phyloP scores from a whole-genome alignment of 75 land plant species.

The Isoetes taiwanensis region DNA sequence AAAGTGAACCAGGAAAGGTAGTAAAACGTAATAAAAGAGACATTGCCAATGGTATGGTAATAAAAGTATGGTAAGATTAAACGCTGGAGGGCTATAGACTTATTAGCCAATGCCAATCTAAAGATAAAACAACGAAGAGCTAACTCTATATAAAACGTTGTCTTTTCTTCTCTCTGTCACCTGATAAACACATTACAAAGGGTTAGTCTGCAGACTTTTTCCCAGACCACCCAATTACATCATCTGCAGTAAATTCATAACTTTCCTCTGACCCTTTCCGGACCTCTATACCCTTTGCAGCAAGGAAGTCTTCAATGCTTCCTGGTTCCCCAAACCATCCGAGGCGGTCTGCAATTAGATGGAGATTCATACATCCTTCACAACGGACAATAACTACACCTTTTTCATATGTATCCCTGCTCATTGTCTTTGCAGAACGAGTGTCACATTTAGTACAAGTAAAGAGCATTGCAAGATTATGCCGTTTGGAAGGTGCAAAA shows the following conservation, averaged over 20 bases:
- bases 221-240: slow-evolving; percentile 74
- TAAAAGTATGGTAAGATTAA: too few species aligned
- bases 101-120: too few species aligned
- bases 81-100: too few species aligned
- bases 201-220: too few species aligned
- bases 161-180: too few species aligned
- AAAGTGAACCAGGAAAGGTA: too few species aligned
- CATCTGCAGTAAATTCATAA: slow-evolving; percentile 60
- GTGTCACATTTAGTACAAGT: slow-evolving; percentile 94
- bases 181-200: too few species aligned
- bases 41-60: too few species aligned
- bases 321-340: slow-evolving; percentile 94
- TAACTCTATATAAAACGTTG: too few species aligned
- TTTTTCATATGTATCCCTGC: slow-evolving; percentile 83
- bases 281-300: slow-evolving; percentile 68
- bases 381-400: slow-evolving; percentile 87
- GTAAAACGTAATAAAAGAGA: too few species aligned
- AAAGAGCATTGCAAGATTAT: slow-evolving; percentile 75
- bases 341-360: slow-evolving; percentile 78
- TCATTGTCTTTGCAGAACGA: slow-evolving; percentile 66
- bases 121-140: too few species aligned
- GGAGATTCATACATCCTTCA: slow-evolving; percentile 66
- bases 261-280: slow-evolving; percentile 60
- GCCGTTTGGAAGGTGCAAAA: slow-evolving; percentile 57
- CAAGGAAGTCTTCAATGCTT: slow-evolving; percentile 68